Base-by-base conservation (phyloP, 768 basidiomycete species). In the Udeniomyces megalosporus region DNA sequence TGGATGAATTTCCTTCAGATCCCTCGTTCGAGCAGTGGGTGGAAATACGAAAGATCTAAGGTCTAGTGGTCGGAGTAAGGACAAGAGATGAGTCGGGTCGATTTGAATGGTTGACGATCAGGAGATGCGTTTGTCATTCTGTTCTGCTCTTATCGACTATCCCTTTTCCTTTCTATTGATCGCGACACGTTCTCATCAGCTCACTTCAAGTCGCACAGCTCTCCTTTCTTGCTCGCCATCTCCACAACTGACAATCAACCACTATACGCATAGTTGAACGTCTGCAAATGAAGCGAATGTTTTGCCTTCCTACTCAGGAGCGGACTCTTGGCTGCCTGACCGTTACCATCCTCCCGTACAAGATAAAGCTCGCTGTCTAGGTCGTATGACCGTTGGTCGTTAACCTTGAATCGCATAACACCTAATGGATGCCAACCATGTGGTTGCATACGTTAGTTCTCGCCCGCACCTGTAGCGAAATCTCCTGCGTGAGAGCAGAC, bases 311-410 rank as follows among this genome's bases (percentile, higher is more conserved):
- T 29, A 1, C 17, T 35, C n/a, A 50, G 45, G 46, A 47, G 28
- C 34, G 24, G 58, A 12, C 24, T 51, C 28, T 54, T 49, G 28
- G 38, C 53, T 45, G 2, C 53, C 29, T 42, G 31, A n/a, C 49
- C 20, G n/a, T n/a, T n/a, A n/a, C n/a, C n/a, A 17, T 32, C 14
- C 55, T 11, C 31, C 17, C 57, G 52, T 4, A 45, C n/a, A 14
- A 65, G 50, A 49, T 51, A 65, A 14, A 65, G 26, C 28, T 65
- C 63, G 31, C 51, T 42, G 32, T 51, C 42, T 17, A 65, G 50
- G n/a, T 59, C 58, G 58, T 65, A 65, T 20, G 63, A 65, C 14
- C 63, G 51, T 15, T 60, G 58, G 20, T 60, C 63, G 46, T 65
- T 65, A 20, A 65, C 63, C 52, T 54, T 54, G 47, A 65, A 59